Evolutionary conservation across 2,329 filamentous ascomycete genomes (phyloP).

Genomic region (Sporothrix variecibatus): DNA sequence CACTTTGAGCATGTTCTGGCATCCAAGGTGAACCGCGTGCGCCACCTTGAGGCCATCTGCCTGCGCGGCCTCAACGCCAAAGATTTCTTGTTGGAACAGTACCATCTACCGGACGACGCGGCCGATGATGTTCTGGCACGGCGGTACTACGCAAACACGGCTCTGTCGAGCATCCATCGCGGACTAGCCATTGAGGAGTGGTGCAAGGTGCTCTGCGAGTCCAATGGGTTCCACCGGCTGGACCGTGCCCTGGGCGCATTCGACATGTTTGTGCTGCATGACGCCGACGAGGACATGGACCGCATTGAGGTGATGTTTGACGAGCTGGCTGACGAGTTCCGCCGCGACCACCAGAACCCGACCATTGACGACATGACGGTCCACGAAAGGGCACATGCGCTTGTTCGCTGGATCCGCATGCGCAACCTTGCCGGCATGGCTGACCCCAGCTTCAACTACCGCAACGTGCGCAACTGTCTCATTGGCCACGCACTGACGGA

Average conservation of each 20-base stretch:
- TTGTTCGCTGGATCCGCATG: slow-evolving; percentile 69
- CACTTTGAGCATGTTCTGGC: slow-evolving; percentile 69
- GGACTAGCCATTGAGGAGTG: slow-evolving; percentile 77
- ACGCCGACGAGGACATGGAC: slow-evolving; percentile 70
- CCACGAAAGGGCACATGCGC: slow-evolving; percentile 65
- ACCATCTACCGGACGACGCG: slow-evolving; percentile 54
- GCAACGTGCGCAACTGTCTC: slow-evolving; percentile 82
- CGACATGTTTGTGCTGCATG: slow-evolving; percentile 83
- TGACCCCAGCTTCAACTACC: slow-evolving; percentile 67
- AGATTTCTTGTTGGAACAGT: slow-evolving; percentile 73
- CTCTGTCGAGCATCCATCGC: slow-evolving; percentile 79
- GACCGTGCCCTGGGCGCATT: slow-evolving; percentile 79
- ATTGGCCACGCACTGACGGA: slow-evolving; percentile 79
- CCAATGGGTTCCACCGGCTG: slow-evolving; percentile 45
- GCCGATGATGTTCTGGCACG: slow-evolving; percentile 82
- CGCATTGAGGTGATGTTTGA: slow-evolving; percentile 63
- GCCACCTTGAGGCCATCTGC: slow-evolving; percentile 70
- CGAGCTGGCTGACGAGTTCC: slow-evolving; percentile 60
- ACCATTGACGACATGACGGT: slow-evolving; percentile 59
- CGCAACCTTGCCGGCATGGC: slow-evolving; percentile 71
- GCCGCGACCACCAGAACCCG: slow-evolving; percentile 46
- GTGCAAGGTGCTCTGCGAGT: slow-evolving; percentile 54
- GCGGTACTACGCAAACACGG: slow-evolving; percentile 68
- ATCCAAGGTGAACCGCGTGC: slow-evolving; percentile 69
- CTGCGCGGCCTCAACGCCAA: slow-evolving; percentile 83